phyloP scores from a whole-genome alignment of 148 eudicot genomes.

The Agrostemma githago region DNA sequence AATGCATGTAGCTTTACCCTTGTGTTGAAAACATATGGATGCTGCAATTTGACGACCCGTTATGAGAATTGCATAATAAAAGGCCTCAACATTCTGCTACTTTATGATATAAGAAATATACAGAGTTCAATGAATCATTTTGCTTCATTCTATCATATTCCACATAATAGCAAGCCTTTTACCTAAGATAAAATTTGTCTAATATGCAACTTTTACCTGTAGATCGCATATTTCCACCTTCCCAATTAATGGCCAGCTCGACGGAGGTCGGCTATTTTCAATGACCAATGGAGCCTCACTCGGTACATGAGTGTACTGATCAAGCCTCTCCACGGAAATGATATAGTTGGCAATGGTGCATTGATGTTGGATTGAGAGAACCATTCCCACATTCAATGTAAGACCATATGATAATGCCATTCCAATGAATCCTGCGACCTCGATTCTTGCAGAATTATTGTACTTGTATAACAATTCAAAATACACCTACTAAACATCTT shows the following conservation, averaged over 20 bases:
- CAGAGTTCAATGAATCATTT: not conserved
- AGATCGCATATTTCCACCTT: constrained; percentile 80
- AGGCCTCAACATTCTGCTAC: too few species aligned
- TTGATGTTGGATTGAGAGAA: constrained; percentile 67
- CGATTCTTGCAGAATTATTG: not conserved
- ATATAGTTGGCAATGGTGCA: constrained; percentile 75
- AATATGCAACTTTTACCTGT: constrained; percentile 36
- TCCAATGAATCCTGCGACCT: constrained; percentile 75
- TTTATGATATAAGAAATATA: too few species aligned
- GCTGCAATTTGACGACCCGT: too few species aligned
- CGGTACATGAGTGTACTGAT: constrained; percentile 78
- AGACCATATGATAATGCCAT: constrained; percentile 96
- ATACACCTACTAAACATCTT: not conserved
- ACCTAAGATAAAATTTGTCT: not conserved
- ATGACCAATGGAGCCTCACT: constrained; percentile 89
- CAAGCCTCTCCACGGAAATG: constrained; percentile 82
- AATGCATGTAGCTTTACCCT: too few species aligned
- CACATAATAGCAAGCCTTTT: not conserved
- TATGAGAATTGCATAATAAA: too few species aligned
- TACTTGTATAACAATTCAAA: not conserved
- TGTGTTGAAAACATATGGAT: not conserved
- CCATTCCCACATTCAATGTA: constrained; percentile 64
- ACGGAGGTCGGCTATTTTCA: constrained; percentile 57
- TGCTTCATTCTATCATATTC: not conserved
- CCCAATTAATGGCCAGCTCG: constrained; percentile 66